Percentiles rank a stretch among this genome's conserved stretches.
phyloP scores from a whole-genome alignment of 345 rosid species.

The Clarkia xantiana region DNA sequence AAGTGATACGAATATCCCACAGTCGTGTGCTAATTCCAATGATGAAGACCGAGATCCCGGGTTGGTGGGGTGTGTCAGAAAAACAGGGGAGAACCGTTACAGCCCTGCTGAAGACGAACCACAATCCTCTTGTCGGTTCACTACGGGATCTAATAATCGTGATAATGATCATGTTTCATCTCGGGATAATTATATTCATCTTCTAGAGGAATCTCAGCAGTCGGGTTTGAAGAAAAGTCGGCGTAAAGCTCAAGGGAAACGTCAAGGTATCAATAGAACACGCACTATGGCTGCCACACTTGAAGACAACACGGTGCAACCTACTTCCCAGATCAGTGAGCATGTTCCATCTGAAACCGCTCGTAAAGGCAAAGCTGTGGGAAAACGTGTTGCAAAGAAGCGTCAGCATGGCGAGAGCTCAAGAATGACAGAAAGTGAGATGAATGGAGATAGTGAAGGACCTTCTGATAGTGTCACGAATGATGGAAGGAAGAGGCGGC shows the following conservation, averaged over 20 bases:
- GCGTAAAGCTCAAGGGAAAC: slow-evolving; percentile 32
- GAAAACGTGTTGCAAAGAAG: slow-evolving; percentile 29
- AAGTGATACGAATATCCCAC: not conserved
- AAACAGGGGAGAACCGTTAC: not conserved
- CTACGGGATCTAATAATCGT: not conserved
- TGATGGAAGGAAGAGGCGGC: slow-evolving; percentile 51
- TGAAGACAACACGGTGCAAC: slow-evolving; percentile 14
- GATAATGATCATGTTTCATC: slow-evolving; percentile 28
- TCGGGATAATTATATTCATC: slow-evolving; percentile 33
- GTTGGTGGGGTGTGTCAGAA: too few species aligned
- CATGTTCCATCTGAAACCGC: not conserved
- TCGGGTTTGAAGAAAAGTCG: slow-evolving; percentile 30
- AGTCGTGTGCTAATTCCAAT: too few species aligned
- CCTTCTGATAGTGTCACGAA: slow-evolving; percentile 50
- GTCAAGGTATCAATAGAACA: slow-evolving; percentile 32
- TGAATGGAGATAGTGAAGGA: slow-evolving; percentile 51
- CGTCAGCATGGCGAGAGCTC: slow-evolving; percentile 31
- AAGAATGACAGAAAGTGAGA: slow-evolving; percentile 32
- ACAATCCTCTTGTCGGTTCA: slow-evolving; percentile 7
- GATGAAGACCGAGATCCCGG: too few species aligned
- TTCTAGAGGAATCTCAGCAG: slow-evolving; percentile 43
- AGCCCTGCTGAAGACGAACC: slow-evolving; percentile 15
- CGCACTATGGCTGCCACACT: slow-evolving; percentile 37
- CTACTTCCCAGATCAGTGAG: too few species aligned
- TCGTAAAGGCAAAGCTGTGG: slow-evolving; percentile 19